Base-by-base conservation (phyloP, 192 early-diverging fungal species). In the Thamnidium elegans region DNA sequence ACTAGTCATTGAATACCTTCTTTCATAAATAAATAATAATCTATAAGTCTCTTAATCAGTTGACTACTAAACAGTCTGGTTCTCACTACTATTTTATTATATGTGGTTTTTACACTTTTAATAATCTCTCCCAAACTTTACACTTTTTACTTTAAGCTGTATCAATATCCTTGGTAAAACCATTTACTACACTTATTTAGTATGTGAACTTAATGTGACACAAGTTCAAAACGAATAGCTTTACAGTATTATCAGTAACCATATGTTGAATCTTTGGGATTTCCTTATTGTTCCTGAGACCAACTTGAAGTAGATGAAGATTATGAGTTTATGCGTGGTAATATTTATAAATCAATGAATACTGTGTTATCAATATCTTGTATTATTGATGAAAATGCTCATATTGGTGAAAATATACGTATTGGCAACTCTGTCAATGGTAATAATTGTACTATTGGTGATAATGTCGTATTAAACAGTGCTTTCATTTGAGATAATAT, bases 201-300 rank as follows among this genome's bases (percentile, higher is more conserved):
- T 88, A 3, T 76, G 78, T 43, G 85, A 87, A 32, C 72, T 72
- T 9, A 92, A 89, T 70, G 85, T 86, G 39, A 86, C 85, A 20
- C 76, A 85, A 48, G 86, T 90, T 10, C 66, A 80, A 65, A 88
- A 78, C 66, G 79, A 86, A 50, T 84, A 86, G 55, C 84, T 91
- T 75, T 94, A 92, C 54, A 86, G 89, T 72, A 74, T 85, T 1
- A 75, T 93, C 46, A 88, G 88, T 67, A 86, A 90, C 64, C 95
- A 99, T 75, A 78, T 99, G 34, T 78, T 99, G 50, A 83, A 84
- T 1, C 82, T 95, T 36, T 96, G 94, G 94, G 84, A 89, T n/a
- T 99, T 91, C 74, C 95, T 95, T 7, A 78, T 99, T 68, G 90
- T 92, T 3, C 94, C 94, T 0, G 97, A 99, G 59, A 93, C 82